Base-by-base conservation (phyloP, 116 monocot species). In the Trichopus zeylanicus region DNA sequence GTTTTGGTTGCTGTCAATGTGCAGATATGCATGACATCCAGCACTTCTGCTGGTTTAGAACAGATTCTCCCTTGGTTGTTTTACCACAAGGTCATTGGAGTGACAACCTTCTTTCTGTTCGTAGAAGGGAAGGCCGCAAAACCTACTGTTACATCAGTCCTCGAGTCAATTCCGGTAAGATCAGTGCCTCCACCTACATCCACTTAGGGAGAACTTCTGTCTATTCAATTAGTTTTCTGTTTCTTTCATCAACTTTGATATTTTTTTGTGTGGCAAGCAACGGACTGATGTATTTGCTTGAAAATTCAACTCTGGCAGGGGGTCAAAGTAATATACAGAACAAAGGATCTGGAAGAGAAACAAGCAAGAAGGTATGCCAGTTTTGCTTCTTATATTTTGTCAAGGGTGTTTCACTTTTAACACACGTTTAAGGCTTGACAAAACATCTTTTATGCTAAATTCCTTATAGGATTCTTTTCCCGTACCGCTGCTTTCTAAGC, bases 21-120 rank as follows among this genome's bases (percentile, higher is more conserved):
- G 61, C 77, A 98, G 97, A 88, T 98, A 75, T 87, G 91, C 42
- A 82, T 98, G 62, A 81, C 81, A 48, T 77, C 91, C 46, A 98
- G 88, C 70, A 98, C 97, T 49, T 98, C 97, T 9, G 97, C 91
- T 38, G 71, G 87, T 69, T 73, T 98, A 56, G 97, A 98, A 47
- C 97, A 98, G 78, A 98, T 98, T 56, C 67, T 98, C 19, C 97
- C 97, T 13, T 98, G 97, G 97, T 31, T 98, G 34, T 98, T 77
- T 67, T 98, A 84, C 57, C 97, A 98, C 72, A 98, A 98, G 67
- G 79, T 80, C 46, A 59, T 91, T 51, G 97, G 97, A n/a, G 88
- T 91, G n/a, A 58, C 87, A 21, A 80, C 47, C 21, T 98, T 98
- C 64, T 77, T 88, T 29, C 55, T 98, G 11, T 98, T 98, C 69